Base-by-base conservation (phyloP, 2,329 filamentous ascomycete species). In the Fusarium mexicanum region DNA sequence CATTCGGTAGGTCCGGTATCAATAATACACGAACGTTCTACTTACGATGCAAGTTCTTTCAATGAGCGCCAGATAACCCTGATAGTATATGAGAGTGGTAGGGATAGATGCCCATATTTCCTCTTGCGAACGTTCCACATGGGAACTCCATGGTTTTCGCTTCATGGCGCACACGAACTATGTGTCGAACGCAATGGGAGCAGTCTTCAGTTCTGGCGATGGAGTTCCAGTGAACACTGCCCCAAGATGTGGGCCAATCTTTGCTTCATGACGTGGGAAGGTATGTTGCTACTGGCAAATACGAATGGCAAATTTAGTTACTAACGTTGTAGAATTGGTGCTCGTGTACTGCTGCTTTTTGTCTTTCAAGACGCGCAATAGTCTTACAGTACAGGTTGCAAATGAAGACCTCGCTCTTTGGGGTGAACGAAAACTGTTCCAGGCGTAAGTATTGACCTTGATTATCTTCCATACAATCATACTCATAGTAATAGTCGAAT, bases 191-290 rank as follows among this genome's bases (percentile, higher is more conserved):
- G 89, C 40, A 85, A 86, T 31, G 85, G 84, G 10, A 85, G 84
- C 31, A 85, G 84, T 1, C 80, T 91, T 16, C 81, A 85, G 38
- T 82, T 91, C 50, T 85, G 85, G 51, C 83, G 87, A 59, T 91
- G 88, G 87, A 89, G 86, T 74, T 71, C 76, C 1, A 78, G 78
- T 1, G 84, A 85, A 47, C 78, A 81, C 16, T 80, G 83, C 44
- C 79, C 84, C 63, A 90, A 87, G 73, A 76, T 84, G 4, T 91
- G 90, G 90, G 87, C 87, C 2, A 84, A 81, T 8, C 79, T 91
- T 11, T 87, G 84, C 66, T 91, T 91, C 69, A 80, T 87, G 64
- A 90, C 88, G 3, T 91, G 88, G 88, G 90, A 91, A 84, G 88
- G 89, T 89, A 75, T 64, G 84, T 57, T 29, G 17, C 16, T 14